Conservation (phyloP, 129 eudicot species). For the Erigeron canadensis region DNA sequence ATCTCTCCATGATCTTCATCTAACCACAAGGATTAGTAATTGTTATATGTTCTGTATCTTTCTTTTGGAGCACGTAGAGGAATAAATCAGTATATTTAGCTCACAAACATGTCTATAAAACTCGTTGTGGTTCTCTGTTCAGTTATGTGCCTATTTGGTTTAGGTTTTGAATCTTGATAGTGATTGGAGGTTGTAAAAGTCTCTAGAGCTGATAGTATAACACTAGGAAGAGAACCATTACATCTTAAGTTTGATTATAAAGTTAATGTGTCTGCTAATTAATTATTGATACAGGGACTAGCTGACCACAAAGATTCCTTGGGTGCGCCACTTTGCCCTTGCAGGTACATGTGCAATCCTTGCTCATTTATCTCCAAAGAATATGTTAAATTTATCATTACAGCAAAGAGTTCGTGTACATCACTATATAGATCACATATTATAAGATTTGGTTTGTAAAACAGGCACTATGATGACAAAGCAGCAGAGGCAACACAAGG, state of each 20-base stretch:
- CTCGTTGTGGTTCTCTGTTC: not conserved
- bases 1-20: too few relatives aligned
- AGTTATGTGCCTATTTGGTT: not conserved
- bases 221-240: not conserved
- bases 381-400: constrained; percentile 2
- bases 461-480: constrained; percentile 93
- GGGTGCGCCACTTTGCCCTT: constrained; percentile 89
- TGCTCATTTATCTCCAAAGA: not conserved
- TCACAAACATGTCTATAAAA: not conserved
- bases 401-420: not conserved
- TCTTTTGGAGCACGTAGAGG: not conserved
- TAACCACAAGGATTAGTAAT: not conserved
- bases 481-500: constrained; percentile 85
- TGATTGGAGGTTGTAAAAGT: not conserved
- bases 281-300: constrained; percentile 48
- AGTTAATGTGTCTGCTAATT: not conserved
- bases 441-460: constrained; percentile 20
- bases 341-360: constrained; percentile 41
- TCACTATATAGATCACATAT: constrained; percentile 6
- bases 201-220: constrained; percentile 2
- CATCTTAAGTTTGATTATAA: not conserved
- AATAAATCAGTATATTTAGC: not conserved
- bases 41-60: not conserved
- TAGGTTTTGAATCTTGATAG: not conserved
- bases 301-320: constrained; percentile 81